Conservation (phyloP, 495 filamentous ascomycete genomes). For the Penicillium soppii region DNA sequence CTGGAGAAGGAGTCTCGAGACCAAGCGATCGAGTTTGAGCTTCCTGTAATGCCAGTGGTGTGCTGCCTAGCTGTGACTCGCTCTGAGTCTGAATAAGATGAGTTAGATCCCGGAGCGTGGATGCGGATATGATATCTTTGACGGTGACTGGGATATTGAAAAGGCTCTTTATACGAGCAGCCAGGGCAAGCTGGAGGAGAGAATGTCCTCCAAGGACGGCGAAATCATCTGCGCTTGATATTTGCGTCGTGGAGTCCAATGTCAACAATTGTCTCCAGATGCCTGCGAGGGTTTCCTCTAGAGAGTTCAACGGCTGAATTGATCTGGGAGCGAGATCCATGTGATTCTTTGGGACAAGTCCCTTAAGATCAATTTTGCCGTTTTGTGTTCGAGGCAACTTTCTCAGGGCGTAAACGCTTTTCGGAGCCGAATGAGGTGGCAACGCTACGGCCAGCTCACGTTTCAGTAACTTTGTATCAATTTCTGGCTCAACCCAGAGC, state of each 20-base stretch:
- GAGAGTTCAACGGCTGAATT: neutral
- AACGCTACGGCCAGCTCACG: slow-evolving; percentile 2
- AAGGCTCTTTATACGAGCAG: neutral
- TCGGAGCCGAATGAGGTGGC: slow-evolving; percentile 20
- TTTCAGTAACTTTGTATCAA: slow-evolving; percentile 7
- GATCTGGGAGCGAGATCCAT: neutral
- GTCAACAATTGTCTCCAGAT: slow-evolving; percentile 6
- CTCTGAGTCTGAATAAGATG: neutral
- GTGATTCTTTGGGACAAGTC: slow-evolving; percentile 4
- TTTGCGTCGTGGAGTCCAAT: neutral
- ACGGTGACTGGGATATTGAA: neutral
- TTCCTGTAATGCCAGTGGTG: neutral
- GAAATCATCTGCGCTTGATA: slow-evolving; percentile 14
- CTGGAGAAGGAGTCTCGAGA: neutral
- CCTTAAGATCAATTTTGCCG: slow-evolving; percentile 23
- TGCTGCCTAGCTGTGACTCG: neutral
- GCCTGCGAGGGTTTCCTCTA: neutral
- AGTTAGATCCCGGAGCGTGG: neutral
- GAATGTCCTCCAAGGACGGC: slow-evolving; percentile 23
- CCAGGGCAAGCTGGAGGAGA: slow-evolving; percentile 16
- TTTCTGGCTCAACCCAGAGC: slow-evolving; percentile 19
- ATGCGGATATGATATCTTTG: neutral
- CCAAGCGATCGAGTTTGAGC: neutral
- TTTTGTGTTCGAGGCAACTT: slow-evolving; percentile 18
- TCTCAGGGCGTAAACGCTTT: slow-evolving; percentile 14